Conservation (phyloP, 257 asterid genomes). For the Jacaranda copaia region DNA sequence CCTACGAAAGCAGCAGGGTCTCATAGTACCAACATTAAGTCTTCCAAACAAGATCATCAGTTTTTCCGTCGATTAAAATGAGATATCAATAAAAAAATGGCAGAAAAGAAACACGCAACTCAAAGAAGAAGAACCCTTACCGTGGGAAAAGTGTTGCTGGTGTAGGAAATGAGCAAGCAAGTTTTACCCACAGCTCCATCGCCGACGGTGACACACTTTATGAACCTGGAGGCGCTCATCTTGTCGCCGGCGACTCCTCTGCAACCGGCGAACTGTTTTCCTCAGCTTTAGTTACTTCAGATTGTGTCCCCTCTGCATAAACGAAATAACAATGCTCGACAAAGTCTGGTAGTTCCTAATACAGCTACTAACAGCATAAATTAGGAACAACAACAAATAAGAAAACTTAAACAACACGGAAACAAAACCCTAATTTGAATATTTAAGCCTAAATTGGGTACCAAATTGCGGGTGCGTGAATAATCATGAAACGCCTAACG, state of each 20-base stretch:
- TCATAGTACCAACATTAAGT: conserved; percentile 6
- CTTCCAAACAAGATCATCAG: conserved; percentile 24
- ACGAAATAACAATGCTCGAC: conserved; percentile 21
- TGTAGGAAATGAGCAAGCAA: conserved; percentile 83
- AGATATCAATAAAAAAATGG: not conserved
- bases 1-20: not conserved
- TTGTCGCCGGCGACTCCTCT: conserved; percentile 46
- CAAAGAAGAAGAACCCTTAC: conserved; percentile 37
- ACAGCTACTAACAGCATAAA: conserved; percentile 42
- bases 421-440: conserved; percentile 38
- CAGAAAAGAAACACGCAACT: not conserved
- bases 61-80: not conserved
- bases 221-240: conserved; percentile 84
- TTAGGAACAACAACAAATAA: conserved; percentile 21
- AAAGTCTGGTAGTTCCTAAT: conserved; percentile 25
- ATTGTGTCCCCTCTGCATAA: not conserved
- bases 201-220: conserved; percentile 85
- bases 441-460: conserved; percentile 22
- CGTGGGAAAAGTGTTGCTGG: conserved; percentile 83
- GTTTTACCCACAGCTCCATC: conserved; percentile 93
- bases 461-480: conserved; percentile 41
- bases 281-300: conserved; percentile 27
- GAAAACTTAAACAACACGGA: conserved; percentile 38
- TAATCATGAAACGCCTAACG: conserved; percentile 47
- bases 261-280: conserved; percentile 31